Evolutionary conservation across 441 rosid genomes (phyloP).

Genomic region (Caryocar brasiliense): DNA sequence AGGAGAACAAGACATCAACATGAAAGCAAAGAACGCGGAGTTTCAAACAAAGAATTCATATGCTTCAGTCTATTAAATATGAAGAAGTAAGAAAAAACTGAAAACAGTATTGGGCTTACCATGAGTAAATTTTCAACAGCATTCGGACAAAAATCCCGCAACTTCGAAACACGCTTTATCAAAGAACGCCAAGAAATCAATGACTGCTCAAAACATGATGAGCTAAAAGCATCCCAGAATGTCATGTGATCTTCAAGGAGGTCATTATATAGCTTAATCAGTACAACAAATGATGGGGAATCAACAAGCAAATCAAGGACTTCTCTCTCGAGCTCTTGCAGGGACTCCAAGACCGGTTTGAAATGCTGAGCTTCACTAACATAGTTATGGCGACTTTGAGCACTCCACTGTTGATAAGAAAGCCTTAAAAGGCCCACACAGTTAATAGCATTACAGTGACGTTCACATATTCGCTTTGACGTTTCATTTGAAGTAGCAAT

Average conservation of each 20-base stretch:
- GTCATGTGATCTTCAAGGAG: constrained; percentile 62
- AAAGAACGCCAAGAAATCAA: constrained; percentile 58
- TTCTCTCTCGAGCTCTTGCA: constrained; percentile 51
- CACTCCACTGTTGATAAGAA: constrained; percentile 66
- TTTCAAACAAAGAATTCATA: too few species aligned
- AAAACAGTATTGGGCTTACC: constrained; percentile 37
- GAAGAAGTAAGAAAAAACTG: background rate
- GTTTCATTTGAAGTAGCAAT: constrained; percentile 26
- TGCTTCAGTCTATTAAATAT: too few species aligned
- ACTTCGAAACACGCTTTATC: constrained; percentile 52
- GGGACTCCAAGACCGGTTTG: constrained; percentile 46
- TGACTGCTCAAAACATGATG: constrained; percentile 38
- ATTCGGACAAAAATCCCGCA: constrained; percentile 38
- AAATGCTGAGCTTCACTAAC: constrained; percentile 26
- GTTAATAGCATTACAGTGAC: constrained; percentile 50
- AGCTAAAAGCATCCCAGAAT: constrained; percentile 57
- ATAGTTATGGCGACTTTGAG: constrained; percentile 39
- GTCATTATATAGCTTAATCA: constrained; percentile 38
- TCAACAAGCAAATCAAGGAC: constrained; percentile 46
- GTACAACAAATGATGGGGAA: constrained; percentile 39
- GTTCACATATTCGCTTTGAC: constrained; percentile 17
- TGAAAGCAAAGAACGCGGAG: too few species aligned
- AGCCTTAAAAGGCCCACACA: constrained; percentile 54
- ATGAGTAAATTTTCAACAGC: constrained; percentile 43
- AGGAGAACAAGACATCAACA: too few species aligned